These are phyloP conservation scores for Vitellaria paradoxa DNA, from an alignment of 179 eudicot species.

Conservation along the genomic window DNA sequence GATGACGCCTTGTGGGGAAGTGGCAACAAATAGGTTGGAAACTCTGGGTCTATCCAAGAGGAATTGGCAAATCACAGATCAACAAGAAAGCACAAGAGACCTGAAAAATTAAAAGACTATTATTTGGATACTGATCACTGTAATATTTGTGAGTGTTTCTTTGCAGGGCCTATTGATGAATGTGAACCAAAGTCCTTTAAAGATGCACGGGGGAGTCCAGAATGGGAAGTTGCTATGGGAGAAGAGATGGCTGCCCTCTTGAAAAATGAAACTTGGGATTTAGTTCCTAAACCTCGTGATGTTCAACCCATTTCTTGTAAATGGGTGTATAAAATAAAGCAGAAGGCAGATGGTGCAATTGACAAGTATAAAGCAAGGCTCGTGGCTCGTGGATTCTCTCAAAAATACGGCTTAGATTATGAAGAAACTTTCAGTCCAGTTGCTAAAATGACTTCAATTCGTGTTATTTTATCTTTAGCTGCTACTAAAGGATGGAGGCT, in stretches of 20 bases:
- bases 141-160: neutral
- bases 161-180: neutral
- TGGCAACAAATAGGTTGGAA: neutral
- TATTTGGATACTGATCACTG: neutral
- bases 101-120: neutral
- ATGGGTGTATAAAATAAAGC: neutral
- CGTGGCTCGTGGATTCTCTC: neutral
- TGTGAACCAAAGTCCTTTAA: neutral
- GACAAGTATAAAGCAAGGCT: neutral
- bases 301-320: neutral
- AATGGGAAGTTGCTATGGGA: neutral
- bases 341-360: neutral
- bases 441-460: neutral
- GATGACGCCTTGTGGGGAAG: neutral
- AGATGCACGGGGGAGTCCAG: neutral
- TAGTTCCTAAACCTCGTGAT: constrained; percentile 4
- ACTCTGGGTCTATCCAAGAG: neutral
- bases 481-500: neutral
- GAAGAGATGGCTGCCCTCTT: neutral
- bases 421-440: neutral
- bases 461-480: neutral
- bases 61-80: neutral
- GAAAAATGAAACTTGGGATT: constrained; percentile 6
- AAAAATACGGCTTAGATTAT: neutral
- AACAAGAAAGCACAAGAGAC: neutral